Percentiles rank a stretch among this genome's conserved stretches.
phyloP scores from a whole-genome alignment of 345 rosid genomes.

The Gossypium turneri region DNA sequence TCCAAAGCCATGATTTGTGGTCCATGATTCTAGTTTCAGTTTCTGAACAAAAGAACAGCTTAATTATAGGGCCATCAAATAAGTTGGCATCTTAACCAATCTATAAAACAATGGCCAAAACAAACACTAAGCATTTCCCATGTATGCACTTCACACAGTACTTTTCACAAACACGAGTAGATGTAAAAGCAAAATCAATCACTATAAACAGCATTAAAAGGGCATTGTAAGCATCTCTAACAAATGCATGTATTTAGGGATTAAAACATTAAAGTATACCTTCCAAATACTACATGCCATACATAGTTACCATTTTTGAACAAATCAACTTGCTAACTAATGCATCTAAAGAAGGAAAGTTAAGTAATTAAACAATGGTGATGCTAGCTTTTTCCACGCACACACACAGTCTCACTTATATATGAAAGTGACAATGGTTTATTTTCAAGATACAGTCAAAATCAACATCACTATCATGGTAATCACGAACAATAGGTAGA shows the following conservation, averaged over 20 bases:
- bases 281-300: neutral
- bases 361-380: neutral
- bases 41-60: neutral
- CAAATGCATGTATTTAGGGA: neutral
- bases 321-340: neutral
- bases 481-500: neutral
- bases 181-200: neutral
- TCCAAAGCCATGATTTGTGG: conserved; percentile 57
- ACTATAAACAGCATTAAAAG: neutral
- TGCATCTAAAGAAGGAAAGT: neutral
- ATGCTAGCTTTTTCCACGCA: neutral
- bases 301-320: neutral
- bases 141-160: too few species aligned
- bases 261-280: neutral
- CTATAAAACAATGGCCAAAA: neutral
- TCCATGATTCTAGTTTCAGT: conserved; percentile 34
- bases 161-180: neutral
- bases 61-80: neutral
- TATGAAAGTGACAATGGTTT: neutral
- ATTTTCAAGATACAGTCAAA: neutral
- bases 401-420: neutral
- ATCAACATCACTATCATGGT: neutral
- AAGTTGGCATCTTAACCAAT: neutral
- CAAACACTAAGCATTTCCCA: neutral
- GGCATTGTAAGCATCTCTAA: neutral